Base-by-base conservation (phyloP, 768 basidiomycete genomes). In the Cystobasidium onofrii region DNA sequence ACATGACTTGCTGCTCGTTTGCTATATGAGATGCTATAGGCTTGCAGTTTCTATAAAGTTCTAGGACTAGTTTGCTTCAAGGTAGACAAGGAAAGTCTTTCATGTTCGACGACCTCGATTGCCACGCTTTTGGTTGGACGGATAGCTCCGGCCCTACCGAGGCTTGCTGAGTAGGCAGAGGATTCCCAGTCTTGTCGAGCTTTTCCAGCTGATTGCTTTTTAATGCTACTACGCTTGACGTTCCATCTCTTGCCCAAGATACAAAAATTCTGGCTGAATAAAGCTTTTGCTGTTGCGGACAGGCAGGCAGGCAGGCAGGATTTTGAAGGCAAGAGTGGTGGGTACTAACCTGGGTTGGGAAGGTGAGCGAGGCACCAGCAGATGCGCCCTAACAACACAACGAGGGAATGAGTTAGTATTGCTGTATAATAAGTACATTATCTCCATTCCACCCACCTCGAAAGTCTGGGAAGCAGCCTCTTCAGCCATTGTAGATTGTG, bases 291-390 rank as follows among this genome's bases (percentile, higher is more conserved):
- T 7, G n/a, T 20, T 50, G 46, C 46, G 15, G 39, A 39, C 39
- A 15, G 39, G n/a, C n/a, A 9, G 7, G 41, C 41, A 43, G 41
- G 41, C 41, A 43, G 46, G 46, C 46, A 50, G 46, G 46, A 50
- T 50, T 50, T 50, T n/a, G 46, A 50, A 17, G 46, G 33, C 57
- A 25, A 60, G 33, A 60, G 6, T 60, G 57, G 18, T 20, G 52
- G 27, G 52, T 4, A 36, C 63, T 34, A 3, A 64, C 63, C 63
- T 64, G 63, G 25, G 36, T 39, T 29, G 66, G 66, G 74, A 65
- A 76, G 63, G 74, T 79, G 75, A 76, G 74, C 44, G 80, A 79
- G 29, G 79, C 77, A 33, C 79, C 80, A 75, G 80, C 78, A 78
- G 84, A 77, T 54, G 66, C 66, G 46, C 66, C 50, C 66, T 69